phyloP scores from a whole-genome alignment of 176 grass and related monocot genomes.

The Oryza meridionalis region DNA sequence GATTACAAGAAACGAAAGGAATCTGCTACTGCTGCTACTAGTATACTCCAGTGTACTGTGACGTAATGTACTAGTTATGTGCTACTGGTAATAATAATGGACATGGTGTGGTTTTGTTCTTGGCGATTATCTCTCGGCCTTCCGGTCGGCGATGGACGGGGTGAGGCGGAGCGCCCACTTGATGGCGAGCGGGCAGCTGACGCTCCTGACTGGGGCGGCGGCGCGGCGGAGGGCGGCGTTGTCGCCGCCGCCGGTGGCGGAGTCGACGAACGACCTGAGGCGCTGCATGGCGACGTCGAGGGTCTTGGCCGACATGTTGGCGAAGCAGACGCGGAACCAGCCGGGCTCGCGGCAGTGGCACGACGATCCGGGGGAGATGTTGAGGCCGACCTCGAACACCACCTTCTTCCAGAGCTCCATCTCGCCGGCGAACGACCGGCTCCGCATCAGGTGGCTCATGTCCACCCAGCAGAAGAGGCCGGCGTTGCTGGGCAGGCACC shows the following conservation, averaged over 20 bases:
- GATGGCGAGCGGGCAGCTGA: conserved; percentile 45
- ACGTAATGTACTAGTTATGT: neutral
- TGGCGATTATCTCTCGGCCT: conserved; percentile 43
- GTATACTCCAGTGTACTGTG: neutral
- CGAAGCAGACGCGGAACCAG: conserved; percentile 95
- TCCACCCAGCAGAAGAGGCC: conserved; percentile 94
- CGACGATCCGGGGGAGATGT: conserved; percentile 83
- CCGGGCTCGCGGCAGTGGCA: conserved; percentile 95
- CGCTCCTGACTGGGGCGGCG: conserved; percentile 25
- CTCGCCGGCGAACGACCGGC: conserved; percentile 62
- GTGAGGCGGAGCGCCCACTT: conserved; percentile 55
- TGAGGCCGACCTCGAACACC: conserved; percentile 77
- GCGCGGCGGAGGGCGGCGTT: neutral
- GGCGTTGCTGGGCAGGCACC: conserved; percentile 68
- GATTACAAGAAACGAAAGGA: neutral
- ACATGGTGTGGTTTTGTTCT: neutral
- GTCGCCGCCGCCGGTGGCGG: neutral
- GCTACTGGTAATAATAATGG: neutral
- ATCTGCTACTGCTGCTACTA: conserved; percentile 29
- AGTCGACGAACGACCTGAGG: conserved; percentile 54
- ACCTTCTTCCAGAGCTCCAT: conserved; percentile 95
- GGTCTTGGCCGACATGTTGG: conserved; percentile 85
- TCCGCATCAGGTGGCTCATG: conserved; percentile 58
- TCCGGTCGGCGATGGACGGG: conserved; percentile 45
- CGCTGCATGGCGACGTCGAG: conserved; percentile 70